Percentiles rank a stretch among this genome's conserved stretches.
Conservation (phyloP, 2,329 filamentous ascomycete genomes). For the Arthrinium puccinioides region DNA sequence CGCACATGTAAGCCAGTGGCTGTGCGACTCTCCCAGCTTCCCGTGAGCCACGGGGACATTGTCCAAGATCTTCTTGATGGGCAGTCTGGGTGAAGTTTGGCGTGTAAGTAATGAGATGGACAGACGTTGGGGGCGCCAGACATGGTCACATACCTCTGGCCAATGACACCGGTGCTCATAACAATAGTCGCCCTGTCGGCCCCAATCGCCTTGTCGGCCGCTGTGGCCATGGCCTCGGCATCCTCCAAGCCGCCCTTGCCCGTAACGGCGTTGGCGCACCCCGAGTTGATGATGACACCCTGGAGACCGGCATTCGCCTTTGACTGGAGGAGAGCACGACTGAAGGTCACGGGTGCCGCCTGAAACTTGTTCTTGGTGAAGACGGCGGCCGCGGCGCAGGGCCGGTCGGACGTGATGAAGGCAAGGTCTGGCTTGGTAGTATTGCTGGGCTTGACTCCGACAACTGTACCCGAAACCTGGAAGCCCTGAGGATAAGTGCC, state of each 20-base stretch:
- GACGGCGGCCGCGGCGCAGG: constrained; percentile 82
- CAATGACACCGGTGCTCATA: constrained; percentile 98
- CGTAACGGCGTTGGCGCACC: constrained; percentile 95
- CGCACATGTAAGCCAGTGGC: constrained; percentile 80
- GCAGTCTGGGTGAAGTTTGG: constrained; percentile 58
- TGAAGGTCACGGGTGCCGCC: constrained; percentile 87
- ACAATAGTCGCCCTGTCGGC: constrained; percentile 63
- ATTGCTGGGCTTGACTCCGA: constrained; percentile 90
- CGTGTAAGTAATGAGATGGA: background rate
- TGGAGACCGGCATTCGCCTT: constrained; percentile 63
- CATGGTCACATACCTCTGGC: constrained; percentile 58
- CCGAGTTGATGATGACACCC: constrained; percentile 87
- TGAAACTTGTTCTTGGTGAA: constrained; percentile 99
- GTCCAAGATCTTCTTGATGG: constrained; percentile 81
- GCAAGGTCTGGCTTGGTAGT: constrained; percentile 87
- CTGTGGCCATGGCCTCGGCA: constrained; percentile 73
- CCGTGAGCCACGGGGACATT: constrained; percentile 72
- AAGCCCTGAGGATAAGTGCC: constrained; percentile 92
- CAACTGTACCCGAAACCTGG: constrained; percentile 75
- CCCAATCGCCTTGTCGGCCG: constrained; percentile 60
- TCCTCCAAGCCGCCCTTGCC: constrained; percentile 85
- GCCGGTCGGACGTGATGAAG: constrained; percentile 76
- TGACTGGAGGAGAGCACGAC: constrained; percentile 61
- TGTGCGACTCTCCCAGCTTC: constrained; percentile 66
- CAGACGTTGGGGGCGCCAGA: too few relatives aligned